These are phyloP conservation scores for Phytophthora tubulina DNA, from an alignment of 352 stramenopile species.

Conservation along the genomic window DNA sequence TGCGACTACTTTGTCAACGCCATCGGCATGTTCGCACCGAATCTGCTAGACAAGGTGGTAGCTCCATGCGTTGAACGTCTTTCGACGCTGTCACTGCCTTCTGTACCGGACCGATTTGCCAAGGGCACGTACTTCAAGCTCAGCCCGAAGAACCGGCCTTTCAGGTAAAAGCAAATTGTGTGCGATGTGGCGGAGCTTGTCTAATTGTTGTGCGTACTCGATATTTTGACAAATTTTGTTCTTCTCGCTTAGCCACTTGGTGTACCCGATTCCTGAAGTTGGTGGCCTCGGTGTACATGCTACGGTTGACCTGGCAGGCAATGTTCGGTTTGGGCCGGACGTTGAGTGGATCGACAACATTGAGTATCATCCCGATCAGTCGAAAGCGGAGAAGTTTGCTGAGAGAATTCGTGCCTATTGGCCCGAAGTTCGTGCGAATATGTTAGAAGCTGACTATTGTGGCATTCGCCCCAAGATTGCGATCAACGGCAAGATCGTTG, in stretches of 20 bases:
- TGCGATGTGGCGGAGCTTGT: background rate
- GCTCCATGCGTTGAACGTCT: conserved; percentile 1
- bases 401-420: conserved; percentile 94
- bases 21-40: conserved; percentile 85
- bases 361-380: conserved; percentile 82
- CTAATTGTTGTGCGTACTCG: background rate
- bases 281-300: conserved; percentile 97
- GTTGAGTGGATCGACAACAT: conserved; percentile 95
- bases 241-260: conserved; percentile 69
- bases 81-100: conserved; percentile 22
- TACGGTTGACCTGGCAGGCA: conserved; percentile 94
- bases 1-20: conserved; percentile 95
- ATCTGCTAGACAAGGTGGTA: conserved; percentile 50
- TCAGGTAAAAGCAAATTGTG: conserved; percentile 47
- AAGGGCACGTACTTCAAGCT: conserved; percentile 98
- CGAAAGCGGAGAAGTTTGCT: conserved; percentile 69
- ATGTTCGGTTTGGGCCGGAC: conserved; percentile 96
- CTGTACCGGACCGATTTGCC: conserved; percentile 82
- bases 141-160: conserved; percentile 54
- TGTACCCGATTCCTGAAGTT: conserved; percentile 96
- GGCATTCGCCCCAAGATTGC: conserved; percentile 96
- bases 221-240: background rate
- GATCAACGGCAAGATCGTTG: conserved; percentile 59
- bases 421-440: conserved; percentile 79
- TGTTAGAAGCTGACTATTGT: conserved; percentile 94